Evolutionary conservation across 73 alveolate species (phyloP).

Genomic region (Tetrahymena borealis): DNA sequence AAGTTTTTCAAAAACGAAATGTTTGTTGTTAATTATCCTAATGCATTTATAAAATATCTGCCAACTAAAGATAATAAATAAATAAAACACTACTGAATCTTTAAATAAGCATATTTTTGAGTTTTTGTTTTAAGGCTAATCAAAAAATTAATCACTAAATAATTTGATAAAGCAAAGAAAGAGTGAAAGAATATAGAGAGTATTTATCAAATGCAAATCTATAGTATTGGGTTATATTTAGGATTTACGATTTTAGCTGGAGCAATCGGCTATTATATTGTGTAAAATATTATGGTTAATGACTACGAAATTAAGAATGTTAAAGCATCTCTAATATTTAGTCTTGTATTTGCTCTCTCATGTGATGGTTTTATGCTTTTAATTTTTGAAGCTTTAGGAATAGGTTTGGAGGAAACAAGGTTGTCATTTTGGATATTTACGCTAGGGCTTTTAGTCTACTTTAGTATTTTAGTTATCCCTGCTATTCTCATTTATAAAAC

Average conservation of each 20-base stretch:
- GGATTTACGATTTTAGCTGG: neutral
- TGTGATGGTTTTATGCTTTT: neutral
- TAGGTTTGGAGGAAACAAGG: neutral
- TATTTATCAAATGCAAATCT: neutral
- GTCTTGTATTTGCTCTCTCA: neutral
- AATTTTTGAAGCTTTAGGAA: neutral
- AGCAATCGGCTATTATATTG: neutral
- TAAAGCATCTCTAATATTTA: neutral
- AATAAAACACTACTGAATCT: no score
- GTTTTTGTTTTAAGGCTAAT: neutral
- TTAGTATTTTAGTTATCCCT: neutral
- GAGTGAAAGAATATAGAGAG: no score
- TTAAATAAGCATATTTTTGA: neutral
- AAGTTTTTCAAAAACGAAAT: neutral
- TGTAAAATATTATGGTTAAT: neutral
- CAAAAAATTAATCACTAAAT: neutral
- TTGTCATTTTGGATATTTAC: neutral
- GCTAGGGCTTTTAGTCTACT: neutral
- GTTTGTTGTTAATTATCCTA: neutral
- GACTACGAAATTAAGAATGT: neutral
- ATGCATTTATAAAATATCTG: neutral
- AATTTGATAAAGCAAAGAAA: neutral
- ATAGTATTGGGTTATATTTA: neutral
- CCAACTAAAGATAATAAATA: no score
- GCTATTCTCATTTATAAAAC: neutral